Evolutionary conservation across 1,284 basidiomycete species (phyloP), one percentile per base, ranked within the genome.

Genomic region (Heterobasidion parviporum): DNA sequence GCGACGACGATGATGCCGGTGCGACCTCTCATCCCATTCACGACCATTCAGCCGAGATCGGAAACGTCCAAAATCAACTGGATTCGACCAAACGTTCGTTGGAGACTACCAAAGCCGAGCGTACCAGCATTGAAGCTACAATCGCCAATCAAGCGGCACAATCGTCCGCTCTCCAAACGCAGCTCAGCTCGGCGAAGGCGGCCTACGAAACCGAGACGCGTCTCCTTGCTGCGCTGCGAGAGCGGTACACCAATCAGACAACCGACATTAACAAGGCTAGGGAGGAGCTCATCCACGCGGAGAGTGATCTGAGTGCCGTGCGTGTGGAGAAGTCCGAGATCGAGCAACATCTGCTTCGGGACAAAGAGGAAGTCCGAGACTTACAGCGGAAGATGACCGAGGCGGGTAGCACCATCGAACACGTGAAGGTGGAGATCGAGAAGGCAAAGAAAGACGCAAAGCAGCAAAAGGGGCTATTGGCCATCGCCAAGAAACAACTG

Each of bases 401-500:
- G 66, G 80, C 87, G 15, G 84, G 87, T 32, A 80, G 85, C 57
- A 85, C 94, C 70, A 87, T 87, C 47, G 83, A 87, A 49, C 69
- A 73, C 8, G 69, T 90, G 55, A 94, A 90, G 72, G 76, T 73
- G 8, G 84, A 90, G 61, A 74, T 94, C 46, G 97, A 98, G 69
- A 95, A 92, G 74, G 70, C 85, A 50, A 94, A 87, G 74, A 98
- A 94, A 72, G 94, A 98, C 52, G 92, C 91, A 0, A 88, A 97
- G 67, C 93, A 97, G 68, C 94, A 98, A 72, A 97, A 94, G 70
- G 97, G 96, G 12, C 77, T 97, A 56, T 79, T 95, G 14, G 94
- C 94, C 3, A 97, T 99, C 67, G 89, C 92, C 8, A 89, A 89
- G 75, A 99, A 99, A 72, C 97, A 99, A 73, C 76, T 99, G 20